phyloP scores from a whole-genome alignment of 257 asterid genomes.

The Eustoma russellianum region DNA sequence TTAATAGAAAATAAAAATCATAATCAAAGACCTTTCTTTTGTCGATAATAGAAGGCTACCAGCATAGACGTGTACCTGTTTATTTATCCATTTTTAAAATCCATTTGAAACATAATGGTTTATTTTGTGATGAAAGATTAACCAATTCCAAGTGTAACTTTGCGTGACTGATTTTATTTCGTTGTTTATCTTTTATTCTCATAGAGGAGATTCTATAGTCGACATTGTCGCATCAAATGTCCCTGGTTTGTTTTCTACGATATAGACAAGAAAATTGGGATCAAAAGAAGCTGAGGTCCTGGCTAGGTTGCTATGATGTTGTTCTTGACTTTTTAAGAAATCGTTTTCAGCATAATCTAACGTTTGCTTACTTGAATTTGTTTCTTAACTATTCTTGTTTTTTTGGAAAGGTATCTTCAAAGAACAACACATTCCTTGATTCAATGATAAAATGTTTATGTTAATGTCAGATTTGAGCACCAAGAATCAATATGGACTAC shows the following conservation, averaged over 20 bases:
- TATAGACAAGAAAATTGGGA: neutral
- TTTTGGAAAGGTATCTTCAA: too few relatives aligned
- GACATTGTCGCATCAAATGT: neutral
- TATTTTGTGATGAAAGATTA: neutral
- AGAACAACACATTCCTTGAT: too few relatives aligned
- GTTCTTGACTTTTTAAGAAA: neutral
- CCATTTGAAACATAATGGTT: too few relatives aligned
- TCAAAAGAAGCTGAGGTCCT: neutral
- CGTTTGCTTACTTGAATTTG: too few relatives aligned
- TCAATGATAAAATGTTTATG: neutral
- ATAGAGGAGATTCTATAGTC: neutral
- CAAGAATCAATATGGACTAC: too few relatives aligned
- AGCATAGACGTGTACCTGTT: neutral
- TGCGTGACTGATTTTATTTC: constrained; percentile 1
- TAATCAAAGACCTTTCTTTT: neutral
- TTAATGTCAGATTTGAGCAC: too few relatives aligned
- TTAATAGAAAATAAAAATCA: too few relatives aligned
- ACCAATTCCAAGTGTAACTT: neutral
- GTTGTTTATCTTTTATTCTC: neutral
- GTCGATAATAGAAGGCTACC: neutral
- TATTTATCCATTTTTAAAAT: too few relatives aligned
- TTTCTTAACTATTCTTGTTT: too few relatives aligned
- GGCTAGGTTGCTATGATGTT: neutral
- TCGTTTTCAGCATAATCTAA: too few relatives aligned
- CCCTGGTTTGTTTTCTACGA: too few relatives aligned